phyloP scores from a whole-genome alignment of 768 basidiomycete species.

The Tricholoma furcatifolium region DNA sequence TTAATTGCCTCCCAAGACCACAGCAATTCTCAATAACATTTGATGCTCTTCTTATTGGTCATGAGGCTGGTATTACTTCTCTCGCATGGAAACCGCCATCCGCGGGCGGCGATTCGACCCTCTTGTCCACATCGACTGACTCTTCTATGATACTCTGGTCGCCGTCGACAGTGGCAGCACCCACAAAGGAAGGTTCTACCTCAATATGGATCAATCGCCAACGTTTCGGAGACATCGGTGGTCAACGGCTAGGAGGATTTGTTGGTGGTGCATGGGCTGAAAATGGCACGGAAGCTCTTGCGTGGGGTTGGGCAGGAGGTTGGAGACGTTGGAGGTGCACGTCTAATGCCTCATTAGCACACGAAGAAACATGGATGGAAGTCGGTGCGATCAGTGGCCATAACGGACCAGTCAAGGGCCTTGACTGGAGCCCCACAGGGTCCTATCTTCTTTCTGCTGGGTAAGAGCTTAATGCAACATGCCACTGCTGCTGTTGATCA shows the following conservation, averaged over 20 bases:
- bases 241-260: conserved; percentile 87
- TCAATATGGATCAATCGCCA: conserved; percentile 89
- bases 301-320: conserved; percentile 93
- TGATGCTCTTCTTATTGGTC: conserved; percentile 93
- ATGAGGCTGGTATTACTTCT: conserved; percentile 90
- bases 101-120: conserved; percentile 37
- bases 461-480: conserved; percentile 39
- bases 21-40: conserved; percentile 78
- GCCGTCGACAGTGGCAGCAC: conserved; percentile 51
- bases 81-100: conserved; percentile 71
- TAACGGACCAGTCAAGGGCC: conserved; percentile 69
- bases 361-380: conserved; percentile 66
- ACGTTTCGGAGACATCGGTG: conserved; percentile 94
- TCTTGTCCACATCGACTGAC: conserved; percentile 93
- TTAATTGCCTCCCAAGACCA: conserved; percentile 21
- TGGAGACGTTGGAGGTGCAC: conserved; percentile 82
- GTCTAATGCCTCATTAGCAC: conserved; percentile 14
- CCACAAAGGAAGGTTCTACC: conserved; percentile 37
- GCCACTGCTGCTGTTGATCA: conserved; percentile 1
- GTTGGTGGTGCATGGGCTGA: conserved; percentile 84
- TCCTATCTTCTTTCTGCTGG: conserved; percentile 85
- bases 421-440: conserved; percentile 86
- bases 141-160: conserved; percentile 96
- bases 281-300: conserved; percentile 62
- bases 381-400: conserved; percentile 85